phyloP scores from a whole-genome alignment of 2,329 filamentous ascomycete genomes.

The Scedosporium aurantiacum region DNA sequence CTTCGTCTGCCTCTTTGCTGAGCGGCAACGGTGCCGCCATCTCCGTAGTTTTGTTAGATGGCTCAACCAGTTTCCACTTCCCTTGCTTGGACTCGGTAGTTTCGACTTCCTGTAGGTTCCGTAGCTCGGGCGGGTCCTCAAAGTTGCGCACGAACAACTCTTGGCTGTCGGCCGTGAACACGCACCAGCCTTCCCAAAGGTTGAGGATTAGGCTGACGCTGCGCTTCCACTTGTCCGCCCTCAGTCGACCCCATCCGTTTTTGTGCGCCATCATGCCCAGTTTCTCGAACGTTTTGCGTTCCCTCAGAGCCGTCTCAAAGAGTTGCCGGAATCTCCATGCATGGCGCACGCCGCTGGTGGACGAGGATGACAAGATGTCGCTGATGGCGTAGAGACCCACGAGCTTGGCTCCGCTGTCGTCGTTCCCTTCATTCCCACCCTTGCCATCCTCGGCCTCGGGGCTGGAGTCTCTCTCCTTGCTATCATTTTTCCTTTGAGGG shows the following conservation, averaged over 20 bases:
- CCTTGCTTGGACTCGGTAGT: constrained; percentile 25
- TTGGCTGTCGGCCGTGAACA: constrained; percentile 64
- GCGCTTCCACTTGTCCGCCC: constrained; percentile 75
- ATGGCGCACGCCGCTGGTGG: constrained; percentile 66
- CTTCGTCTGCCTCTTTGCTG: constrained; percentile 25
- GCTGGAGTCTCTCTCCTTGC: constrained; percentile 44
- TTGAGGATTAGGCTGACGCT: constrained; percentile 58
- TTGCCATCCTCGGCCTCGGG: constrained; percentile 28
- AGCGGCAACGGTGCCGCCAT: constrained; percentile 10
- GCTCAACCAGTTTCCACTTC: constrained; percentile 42
- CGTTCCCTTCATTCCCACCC: constrained; percentile 27
- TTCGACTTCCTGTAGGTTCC: constrained; percentile 16
- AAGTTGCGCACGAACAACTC: constrained; percentile 61
- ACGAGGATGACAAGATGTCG: constrained; percentile 70
- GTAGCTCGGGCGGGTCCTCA: constrained; percentile 49
- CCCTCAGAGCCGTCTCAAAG: constrained; percentile 61
- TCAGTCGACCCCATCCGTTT: constrained; percentile 67
- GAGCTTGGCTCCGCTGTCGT: constrained; percentile 62
- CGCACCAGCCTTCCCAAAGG: constrained; percentile 61
- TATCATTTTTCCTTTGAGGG: constrained; percentile 12
- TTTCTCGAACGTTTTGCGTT: constrained; percentile 60
- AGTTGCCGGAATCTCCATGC: constrained; percentile 79
- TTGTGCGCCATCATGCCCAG: constrained; percentile 64
- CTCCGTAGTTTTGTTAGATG: constrained; percentile 9
- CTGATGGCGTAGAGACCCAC: constrained; percentile 68